Evolutionary conservation across 768 basidiomycete genomes (phyloP).

Genomic region (Lactifluus subvellereus): DNA sequence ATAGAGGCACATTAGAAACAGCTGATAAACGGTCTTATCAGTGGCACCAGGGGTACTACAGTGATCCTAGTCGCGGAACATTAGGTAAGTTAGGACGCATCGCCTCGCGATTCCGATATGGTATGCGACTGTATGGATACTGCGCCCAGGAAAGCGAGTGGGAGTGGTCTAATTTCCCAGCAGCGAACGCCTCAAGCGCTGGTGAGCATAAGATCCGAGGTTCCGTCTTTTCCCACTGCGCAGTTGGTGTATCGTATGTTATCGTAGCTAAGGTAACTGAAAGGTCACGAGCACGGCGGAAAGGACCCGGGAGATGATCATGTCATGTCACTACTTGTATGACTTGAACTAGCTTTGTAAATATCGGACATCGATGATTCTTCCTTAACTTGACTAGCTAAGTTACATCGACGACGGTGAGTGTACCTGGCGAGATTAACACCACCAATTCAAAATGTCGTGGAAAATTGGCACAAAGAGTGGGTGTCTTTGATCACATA

Average conservation of each 20-base stretch:
- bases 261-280: not conserved
- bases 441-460: constrained; percentile 38
- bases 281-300: not conserved
- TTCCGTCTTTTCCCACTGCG: not conserved
- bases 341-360: not conserved
- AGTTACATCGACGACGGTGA: not conserved
- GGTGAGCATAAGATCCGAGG: not conserved
- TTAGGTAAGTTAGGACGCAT: too few species aligned
- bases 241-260: not conserved
- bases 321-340: not conserved
- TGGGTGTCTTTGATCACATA: constrained; percentile 26
- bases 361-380: constrained; percentile 4
- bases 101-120: too few species aligned
- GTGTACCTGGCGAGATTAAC: constrained; percentile 2
- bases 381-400: constrained; percentile 1
- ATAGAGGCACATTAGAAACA: too few species aligned
- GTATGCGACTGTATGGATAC: too few species aligned
- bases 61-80: too few species aligned
- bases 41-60: too few species aligned
- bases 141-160: too few species aligned
- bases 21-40: too few species aligned
- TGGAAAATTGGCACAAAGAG: constrained; percentile 47
- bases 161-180: not conserved
- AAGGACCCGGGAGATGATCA: not conserved
- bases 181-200: not conserved